These are phyloP conservation scores for Perilla frutescens DNA, from an alignment of 257 asterid species.

Conservation along the genomic window DNA sequence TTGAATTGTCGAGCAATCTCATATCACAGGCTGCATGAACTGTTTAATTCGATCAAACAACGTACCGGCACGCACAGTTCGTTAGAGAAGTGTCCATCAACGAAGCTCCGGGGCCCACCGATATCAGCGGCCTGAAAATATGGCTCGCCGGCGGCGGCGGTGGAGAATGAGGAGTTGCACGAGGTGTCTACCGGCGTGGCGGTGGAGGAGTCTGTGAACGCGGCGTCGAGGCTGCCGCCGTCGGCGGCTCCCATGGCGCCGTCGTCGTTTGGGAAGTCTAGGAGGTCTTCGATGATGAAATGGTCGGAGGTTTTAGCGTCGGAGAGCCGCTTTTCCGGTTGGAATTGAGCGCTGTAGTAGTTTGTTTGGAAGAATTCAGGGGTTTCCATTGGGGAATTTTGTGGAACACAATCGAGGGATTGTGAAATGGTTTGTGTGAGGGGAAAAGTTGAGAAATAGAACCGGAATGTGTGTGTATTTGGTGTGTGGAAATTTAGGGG, in stretches of 20 bases:
- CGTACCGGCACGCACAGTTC: conserved; percentile 87
- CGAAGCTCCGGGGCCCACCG: conserved; percentile 45
- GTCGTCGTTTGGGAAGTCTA: conserved; percentile 76
- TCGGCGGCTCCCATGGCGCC: no score
- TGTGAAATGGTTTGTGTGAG: conserved; percentile 2
- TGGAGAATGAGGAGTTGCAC: conserved; percentile 67
- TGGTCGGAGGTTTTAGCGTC: conserved; percentile 58
- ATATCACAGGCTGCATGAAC: conserved; percentile 29
- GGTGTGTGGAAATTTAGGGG: conserved; percentile 9
- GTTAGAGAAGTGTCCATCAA: conserved; percentile 54
- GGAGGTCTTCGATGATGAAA: conserved; percentile 80
- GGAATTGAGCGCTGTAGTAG: conserved; percentile 36
- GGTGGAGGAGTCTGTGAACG: conserved; percentile 26
- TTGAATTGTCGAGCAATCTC: not conserved
- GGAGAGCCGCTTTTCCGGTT: conserved; percentile 45
- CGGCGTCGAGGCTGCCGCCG: no score
- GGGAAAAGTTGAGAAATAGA: no score
- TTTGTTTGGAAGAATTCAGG: conserved; percentile 56
- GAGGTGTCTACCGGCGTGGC: conserved; percentile 46
- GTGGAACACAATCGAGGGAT: not conserved
- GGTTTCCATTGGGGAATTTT: conserved; percentile 61
- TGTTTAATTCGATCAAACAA: no score
- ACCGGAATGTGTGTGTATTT: no score
- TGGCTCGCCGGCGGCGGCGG: conserved; percentile 35
- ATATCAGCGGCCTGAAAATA: conserved; percentile 40